phyloP scores from a whole-genome alignment of 176 grass and related monocot species.

The Paspalum vaginatum region DNA sequence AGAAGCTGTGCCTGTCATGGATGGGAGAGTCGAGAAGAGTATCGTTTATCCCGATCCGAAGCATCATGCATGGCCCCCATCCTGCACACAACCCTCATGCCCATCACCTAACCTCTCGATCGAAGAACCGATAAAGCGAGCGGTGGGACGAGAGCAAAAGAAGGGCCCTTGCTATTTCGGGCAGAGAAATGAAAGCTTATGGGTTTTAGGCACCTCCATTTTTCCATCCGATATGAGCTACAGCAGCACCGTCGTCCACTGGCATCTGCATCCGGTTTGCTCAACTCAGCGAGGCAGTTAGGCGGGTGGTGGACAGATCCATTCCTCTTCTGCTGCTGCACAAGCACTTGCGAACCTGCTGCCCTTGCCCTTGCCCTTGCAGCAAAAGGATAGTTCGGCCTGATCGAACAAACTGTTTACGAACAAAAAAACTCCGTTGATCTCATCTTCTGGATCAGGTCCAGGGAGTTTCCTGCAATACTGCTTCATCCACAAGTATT shows the following conservation, averaged over 20 bases:
- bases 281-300: conserved; percentile 19
- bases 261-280: neutral
- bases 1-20: too few relatives aligned
- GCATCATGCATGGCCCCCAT: neutral
- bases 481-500: too few relatives aligned
- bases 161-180: conserved; percentile 4
- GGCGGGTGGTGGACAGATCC: conserved; percentile 4
- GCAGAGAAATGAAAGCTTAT: conserved; percentile 7
- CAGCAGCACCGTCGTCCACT: too few relatives aligned
- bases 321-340: neutral
- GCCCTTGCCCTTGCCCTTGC: too few relatives aligned
- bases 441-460: too few relatives aligned
- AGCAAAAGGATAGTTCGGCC: too few relatives aligned
- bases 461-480: too few relatives aligned
- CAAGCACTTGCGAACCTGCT: neutral
- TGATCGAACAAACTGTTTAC: too few relatives aligned
- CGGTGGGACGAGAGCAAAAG: neutral
- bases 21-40: too few relatives aligned
- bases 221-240: neutral
- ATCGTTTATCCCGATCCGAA: neutral
- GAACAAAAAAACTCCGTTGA: too few relatives aligned
- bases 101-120: neutral
- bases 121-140: neutral
- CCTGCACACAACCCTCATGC: neutral
- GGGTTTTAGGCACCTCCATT: neutral